Evolutionary conservation across 2,329 filamentous ascomycete species (phyloP), one percentile per base, ranked within the genome.

Genomic region (Tolypocladium paradoxum): DNA sequence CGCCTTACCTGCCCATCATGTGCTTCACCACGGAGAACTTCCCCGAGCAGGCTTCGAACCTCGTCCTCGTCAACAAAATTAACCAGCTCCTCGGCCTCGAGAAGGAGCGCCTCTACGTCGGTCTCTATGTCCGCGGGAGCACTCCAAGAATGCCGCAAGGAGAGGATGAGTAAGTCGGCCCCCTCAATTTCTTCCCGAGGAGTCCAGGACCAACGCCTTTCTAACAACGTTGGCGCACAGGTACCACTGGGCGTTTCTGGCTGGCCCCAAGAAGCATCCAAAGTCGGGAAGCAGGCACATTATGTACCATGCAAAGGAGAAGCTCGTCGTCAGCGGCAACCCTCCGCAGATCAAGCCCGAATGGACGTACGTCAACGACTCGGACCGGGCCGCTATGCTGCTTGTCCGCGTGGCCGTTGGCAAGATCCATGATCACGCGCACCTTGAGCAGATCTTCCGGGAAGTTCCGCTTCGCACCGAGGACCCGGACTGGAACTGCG

Each of bases 401-500:
- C 58, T 65, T 9, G 57, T 62, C 24, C 62, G 64, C 24, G 31
- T 66, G 37, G 37, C 62, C 6, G 51, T 65, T 27, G 62, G 55
- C 36, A 72, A 73, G 56, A 60, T 72, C 47, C 57, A 54, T 38
- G 58, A 70, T 50, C 50, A 49, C 35, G 47, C 57, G 38, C 59
- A 60, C 6, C 55, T 68, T n/a, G 57, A 57, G 9, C 54, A 61
- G 20, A 64, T 67, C 37, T 58, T 73, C 40, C 51, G 55, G n/a
- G 56, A 55, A 18, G 66, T 61, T 2, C 67, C 66, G 36, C 56
- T 71, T 40, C 58, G 65, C 52, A 57, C 61, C 53, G 56, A 60
- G 14, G 55, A 62, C 29, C 52, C 56, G 14, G 64, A 62, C n/a
- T 75, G 71, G 69, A 74, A 73, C 54, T 75, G 72, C 59, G 68